Evolutionary conservation across 257 asterid genomes (phyloP).

Genomic region (Nicotiana noctiflora): DNA sequence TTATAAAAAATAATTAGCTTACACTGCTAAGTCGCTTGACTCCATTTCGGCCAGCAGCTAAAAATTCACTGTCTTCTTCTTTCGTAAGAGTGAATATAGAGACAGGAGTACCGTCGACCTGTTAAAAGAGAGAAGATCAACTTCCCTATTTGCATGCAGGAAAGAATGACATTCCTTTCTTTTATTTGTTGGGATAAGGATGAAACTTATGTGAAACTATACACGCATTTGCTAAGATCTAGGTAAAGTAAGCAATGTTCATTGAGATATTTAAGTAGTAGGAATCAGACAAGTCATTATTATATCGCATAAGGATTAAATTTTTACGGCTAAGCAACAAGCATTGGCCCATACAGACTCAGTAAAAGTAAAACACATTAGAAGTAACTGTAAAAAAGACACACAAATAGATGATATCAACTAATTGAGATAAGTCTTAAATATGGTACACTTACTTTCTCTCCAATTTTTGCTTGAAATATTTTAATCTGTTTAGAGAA

Average conservation of each 20-base stretch:
- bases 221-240: too few relatives aligned
- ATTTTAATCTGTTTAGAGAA: neutral
- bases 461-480: neutral
- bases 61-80: conserved; percentile 69
- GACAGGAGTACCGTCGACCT: conserved; percentile 95
- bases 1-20: conserved; percentile 16
- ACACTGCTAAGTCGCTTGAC: conserved; percentile 95
- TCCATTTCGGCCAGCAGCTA: conserved; percentile 95
- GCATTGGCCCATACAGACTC: neutral
- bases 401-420: neutral
- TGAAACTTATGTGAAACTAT: too few relatives aligned
- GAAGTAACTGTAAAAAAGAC: too few relatives aligned
- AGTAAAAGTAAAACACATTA: neutral
- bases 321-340: neutral
- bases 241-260: neutral
- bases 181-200: neutral
- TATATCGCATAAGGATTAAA: neutral
- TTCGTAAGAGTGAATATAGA: conserved; percentile 84
- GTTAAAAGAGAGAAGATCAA: conserved; percentile 11
- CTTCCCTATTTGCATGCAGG: neutral
- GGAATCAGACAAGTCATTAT: neutral
- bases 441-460: neutral
- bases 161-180: neutral
- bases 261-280: neutral
- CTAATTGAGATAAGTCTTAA: neutral